Evolutionary conservation across 306 rosid genomes (phyloP), one percentile per base, ranked within the genome.

Genomic region (Prunus davidiana): DNA sequence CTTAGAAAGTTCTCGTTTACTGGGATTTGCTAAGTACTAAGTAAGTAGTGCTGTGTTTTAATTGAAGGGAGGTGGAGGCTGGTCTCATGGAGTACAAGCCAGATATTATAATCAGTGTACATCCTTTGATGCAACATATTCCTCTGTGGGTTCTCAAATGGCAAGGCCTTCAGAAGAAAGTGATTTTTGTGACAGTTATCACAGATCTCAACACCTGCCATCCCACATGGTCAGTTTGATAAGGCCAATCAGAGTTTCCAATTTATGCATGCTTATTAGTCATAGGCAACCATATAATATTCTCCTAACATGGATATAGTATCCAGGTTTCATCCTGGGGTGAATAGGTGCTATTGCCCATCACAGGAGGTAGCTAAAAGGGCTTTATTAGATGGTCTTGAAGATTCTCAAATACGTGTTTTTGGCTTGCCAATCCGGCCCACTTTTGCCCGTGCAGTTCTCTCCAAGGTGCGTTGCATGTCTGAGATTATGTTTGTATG

Each of bases 111-210:
- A 92, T 96, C 51, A 96, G 99, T 77, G 99, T 96, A 19, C 99
- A 96, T 75, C 99, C 99, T 64, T 81, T 96, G 79, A 96, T 96
- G 99, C 99, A 96, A 55, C 99, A 96, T 77, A 92, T 96, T 87
- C 99, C 99, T 38, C 73, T 92, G 68, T 92, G 99, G 99, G 99
- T 96, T 74, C 91, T 96, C n/a, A 96, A 96, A 77, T 96, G 99
- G 98, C 99, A 96, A 87, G 90, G 93, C 76, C 87, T 96, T 77
- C 96, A 91, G 75, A 87, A 92, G 84, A 96, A 91, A 84, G 99
- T 96, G 67, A 52, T 92, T 34, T 96, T 96, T 86, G 93, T 86
- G 58, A 92, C 99, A 0, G 98, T 96, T 41, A 91, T 96, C 75
- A 96, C 99, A 22, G 98, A 96, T 83, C 90, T 96, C 67, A 88